Evolutionary conservation across 2,329 filamentous ascomycete species (phyloP).

Genomic region (Nectriaceae sp.): DNA sequence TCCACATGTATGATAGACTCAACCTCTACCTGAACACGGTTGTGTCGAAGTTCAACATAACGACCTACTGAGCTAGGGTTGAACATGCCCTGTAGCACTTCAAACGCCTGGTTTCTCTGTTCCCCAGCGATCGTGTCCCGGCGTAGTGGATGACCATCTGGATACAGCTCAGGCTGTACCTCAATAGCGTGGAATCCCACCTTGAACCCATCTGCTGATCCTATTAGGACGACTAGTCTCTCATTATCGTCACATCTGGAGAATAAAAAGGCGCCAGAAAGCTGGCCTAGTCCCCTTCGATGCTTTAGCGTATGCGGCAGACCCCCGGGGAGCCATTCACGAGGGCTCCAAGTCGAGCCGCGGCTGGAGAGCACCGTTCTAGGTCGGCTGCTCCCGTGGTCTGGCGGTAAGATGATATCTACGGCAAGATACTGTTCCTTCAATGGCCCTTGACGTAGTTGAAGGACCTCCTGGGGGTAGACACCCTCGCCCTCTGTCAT

Average conservation of each 20-base stretch:
- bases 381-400: not conserved
- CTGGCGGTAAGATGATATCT: not conserved
- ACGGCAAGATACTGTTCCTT: not conserved
- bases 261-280: slow-evolving; percentile 4
- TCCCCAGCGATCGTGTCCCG: no score
- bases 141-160: no score
- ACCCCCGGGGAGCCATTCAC: slow-evolving; percentile 2
- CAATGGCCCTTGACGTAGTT: slow-evolving; percentile 16
- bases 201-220: slow-evolving; percentile 3
- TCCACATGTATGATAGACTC: no score
- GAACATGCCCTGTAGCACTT: no score
- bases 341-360: not conserved
- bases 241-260: slow-evolving; percentile 4
- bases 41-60: no score
- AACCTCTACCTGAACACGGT: no score
- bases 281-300: slow-evolving; percentile 1
- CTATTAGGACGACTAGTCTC: slow-evolving; percentile 6
- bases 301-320: not conserved
- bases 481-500: slow-evolving; percentile 10
- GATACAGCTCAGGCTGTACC: no score
- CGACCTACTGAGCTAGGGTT: no score
- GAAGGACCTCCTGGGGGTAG: slow-evolving; percentile 22
- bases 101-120: no score
- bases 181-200: slow-evolving; percentile 5
- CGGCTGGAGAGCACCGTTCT: not conserved